Base-by-base conservation (phyloP, 495 filamentous ascomycete genomes). In the Aspergillus biplanus region DNA sequence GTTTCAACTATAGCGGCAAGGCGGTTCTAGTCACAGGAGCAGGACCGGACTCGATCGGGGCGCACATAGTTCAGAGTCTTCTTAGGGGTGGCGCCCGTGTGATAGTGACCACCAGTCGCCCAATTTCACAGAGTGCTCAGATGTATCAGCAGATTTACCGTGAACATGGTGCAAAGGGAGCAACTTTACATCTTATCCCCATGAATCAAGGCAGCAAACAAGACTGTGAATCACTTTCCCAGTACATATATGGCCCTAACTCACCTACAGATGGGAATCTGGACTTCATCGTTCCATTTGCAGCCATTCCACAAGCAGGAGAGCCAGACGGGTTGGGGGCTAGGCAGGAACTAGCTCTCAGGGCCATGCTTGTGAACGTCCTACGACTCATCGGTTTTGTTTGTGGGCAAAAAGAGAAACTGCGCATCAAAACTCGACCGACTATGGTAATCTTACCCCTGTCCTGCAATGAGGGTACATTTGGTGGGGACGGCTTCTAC, bases 151-250 rank as follows among this genome's bases (percentile, higher is more conserved):
- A 89, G 52, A 96, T 98, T 89, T 99, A 98, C 72, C 87, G 93
- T 64, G 86, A 91, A 48, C 95, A 88, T 69, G 95, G 95, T 61
- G 89, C 91, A 49, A 89, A 90, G 58, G 95, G 92, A 61, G 95
- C 95, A 55, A 90, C 97, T 74, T 85, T 99, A 33, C 90, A 97
- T 48, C 93, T 99, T 21, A 92, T 97, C 50, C 96, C 95, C 5
- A 96, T 97, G 84, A 99, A 99, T 73, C 94, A 97, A 77, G 95
- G 92, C 58, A 97, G 93, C 77, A 93, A 96, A 73, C 92, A 97
- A 75, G 95, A 99, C 76, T 90, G 96, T 48, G 90, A 97, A 67
- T 89, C 90, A 18, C 83, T 99, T n/a, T 82, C 98, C 46, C 84
- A 96, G 15, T 97, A 97, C 78, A 91, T 99, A 67, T 99, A 97